Evolutionary conservation across 306 rosid species (phyloP), one percentile per base, ranked within the genome.

Genomic region (Sicyos edulis): DNA sequence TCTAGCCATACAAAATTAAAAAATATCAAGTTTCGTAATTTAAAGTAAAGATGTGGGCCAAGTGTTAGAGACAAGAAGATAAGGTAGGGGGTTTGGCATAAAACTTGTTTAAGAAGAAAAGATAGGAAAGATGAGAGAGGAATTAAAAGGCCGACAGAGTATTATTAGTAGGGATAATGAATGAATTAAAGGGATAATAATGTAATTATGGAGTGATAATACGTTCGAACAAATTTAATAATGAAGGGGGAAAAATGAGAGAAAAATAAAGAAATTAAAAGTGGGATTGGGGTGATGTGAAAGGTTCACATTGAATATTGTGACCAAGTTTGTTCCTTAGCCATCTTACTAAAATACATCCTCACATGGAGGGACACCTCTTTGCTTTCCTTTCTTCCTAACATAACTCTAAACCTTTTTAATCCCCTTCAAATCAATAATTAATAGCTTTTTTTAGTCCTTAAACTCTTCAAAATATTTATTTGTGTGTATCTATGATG

Each of bases 361-460:
- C 21, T 69, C 73, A 69, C 73, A 9, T 69, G 73, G 73, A 24
- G 73, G 73, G 73, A 3, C 72, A 68, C 42, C 55, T 42, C 57
- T 20, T 24, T 34, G 22, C 14, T 67, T 45, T 64, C 10, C 21
- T 13, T 47, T 14, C 72, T 47, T 42, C 10, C 72, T 5, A 21
- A 67, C 17, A 20, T 47, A 37, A 37, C 42, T 37, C 42, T 37
- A 37, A 37, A 37, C 7, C 5, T 37, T 37, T 37, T 37, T 37
- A 37, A 37, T 4, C 42, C 42, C 2, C 42, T 37, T 37, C 42
- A 37, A 37, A 37, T 37, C 42, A 4, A 37, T 37, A 37, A 37
- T 37, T 37, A 37, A 37, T 37, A 4, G 7, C 7, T 37, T 37
- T 4, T 37, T 37, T 37, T 37, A 5, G 42, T 37, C 42, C 7